Percentiles rank a stretch among this genome's conserved stretches.
Conservation (phyloP, 768 basidiomycete genomes). For the Collybia sordida region DNA sequence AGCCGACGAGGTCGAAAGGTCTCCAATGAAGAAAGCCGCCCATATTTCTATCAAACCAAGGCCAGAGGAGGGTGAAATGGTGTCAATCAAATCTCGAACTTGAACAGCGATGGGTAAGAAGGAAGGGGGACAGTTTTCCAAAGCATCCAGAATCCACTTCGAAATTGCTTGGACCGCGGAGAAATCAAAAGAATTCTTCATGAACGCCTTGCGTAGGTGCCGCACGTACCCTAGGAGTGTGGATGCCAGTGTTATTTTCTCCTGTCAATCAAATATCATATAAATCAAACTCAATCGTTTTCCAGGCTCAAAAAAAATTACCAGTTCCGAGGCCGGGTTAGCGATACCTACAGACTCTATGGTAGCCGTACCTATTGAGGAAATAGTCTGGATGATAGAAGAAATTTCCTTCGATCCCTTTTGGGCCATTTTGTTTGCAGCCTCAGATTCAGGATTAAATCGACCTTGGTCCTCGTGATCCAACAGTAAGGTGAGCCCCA, state of each 20-base stretch:
- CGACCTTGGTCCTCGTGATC: conserved; percentile 24
- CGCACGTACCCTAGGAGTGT: conserved; percentile 36
- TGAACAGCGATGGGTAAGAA: conserved; percentile 32
- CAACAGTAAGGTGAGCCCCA: conserved; percentile 40
- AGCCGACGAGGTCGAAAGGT: conserved; percentile 11
- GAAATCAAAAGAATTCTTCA: conserved; percentile 52
- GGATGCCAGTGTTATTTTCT: conserved; percentile 29
- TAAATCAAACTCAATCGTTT: not conserved
- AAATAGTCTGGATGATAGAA: conserved; percentile 15
- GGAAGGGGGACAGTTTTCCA: conserved; percentile 31
- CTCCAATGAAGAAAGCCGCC: conserved; percentile 42
- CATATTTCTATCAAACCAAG: conserved; percentile 73
- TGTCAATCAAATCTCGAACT: conserved; percentile 40
- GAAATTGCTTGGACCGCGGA: conserved; percentile 63
- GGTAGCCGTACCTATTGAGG: conserved; percentile 7
- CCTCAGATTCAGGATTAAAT: not conserved
- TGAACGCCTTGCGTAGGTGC: conserved; percentile 44
- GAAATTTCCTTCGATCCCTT: conserved; percentile 14
- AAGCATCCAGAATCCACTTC: conserved; percentile 45
- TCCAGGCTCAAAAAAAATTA: conserved; percentile 16
- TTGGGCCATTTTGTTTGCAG: conserved; percentile 8
- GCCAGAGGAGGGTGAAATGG: conserved; percentile 66
- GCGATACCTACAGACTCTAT: conserved; percentile 10
- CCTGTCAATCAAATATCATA: conserved; percentile 15
- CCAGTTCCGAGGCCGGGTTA: conserved; percentile 12